Evolutionary conservation across 169 alveolate genomes (phyloP), one percentile per base, ranked within the genome.

Genomic region (Cryptosporidium parvum): DNA sequence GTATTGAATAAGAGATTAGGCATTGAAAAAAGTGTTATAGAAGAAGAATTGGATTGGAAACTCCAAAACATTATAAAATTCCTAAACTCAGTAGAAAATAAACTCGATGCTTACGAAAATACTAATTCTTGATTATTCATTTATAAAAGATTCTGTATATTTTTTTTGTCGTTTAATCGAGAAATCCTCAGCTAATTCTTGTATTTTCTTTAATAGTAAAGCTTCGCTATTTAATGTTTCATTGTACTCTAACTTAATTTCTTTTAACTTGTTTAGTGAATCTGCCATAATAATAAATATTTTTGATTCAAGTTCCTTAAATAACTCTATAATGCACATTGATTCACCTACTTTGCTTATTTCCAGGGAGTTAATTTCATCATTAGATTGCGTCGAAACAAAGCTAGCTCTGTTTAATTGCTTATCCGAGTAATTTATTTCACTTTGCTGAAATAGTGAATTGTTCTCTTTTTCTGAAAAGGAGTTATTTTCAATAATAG

Each of bases 171-270:
- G 70, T 35, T 73, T 73, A 56, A 53, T 73, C 23, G 86, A 56
- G 59, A 53, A 73, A 59, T 73, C 86, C 3, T 73, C 86, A 2
- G 86, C 86, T 56, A 73, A 35, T 5, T 73, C 72, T 35, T 73
- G 86, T 73, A 73, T 73, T 39, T 42, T 73, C 68, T 56, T 73
- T 56, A 73, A 18, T 26, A 73, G 58, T 37, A 53, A 44, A 21
- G 86, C 71, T 10, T 73, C 86, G 23, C 56, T 73, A 44, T 59
- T 73, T 4, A 73, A 21, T 29, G 56, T 37, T 73, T 73, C 86
- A 39, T 35, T 73, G 21, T 73, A 73, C 37, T 73, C 86, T 73
- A 73, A 73, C 86, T 73, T 73, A 73, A 73, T 37, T 56, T 73
- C 86, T 21, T 73, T 73, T 73, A 73, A 59, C 71, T 73, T 73